Evolutionary conservation across 768 basidiomycete species (phyloP).

Genomic region (Trichaptum fuscoviolaceum): DNA sequence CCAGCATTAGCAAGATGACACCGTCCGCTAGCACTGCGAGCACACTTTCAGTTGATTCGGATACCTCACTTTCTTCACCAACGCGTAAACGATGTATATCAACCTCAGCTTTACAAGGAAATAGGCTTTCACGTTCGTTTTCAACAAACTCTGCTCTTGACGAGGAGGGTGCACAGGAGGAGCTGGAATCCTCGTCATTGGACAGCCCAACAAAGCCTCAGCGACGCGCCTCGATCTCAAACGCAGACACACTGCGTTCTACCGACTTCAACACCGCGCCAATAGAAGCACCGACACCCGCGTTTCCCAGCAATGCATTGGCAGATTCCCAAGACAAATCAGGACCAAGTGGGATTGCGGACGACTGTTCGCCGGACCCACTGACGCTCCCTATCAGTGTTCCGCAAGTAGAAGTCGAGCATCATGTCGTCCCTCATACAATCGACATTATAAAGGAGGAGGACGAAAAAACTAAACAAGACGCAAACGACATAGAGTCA

Average conservation of each 20-base stretch:
- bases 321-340: not conserved
- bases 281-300: not conserved
- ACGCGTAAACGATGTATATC: not conserved
- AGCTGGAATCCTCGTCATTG: not conserved
- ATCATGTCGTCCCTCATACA: not conserved
- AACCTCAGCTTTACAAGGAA: not conserved
- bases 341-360: not conserved
- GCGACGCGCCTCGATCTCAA: not conserved
- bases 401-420: not conserved
- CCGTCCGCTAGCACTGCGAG: not conserved
- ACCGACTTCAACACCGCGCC: not conserved
- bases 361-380: not conserved
- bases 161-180: not conserved
- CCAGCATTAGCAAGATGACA: constrained; percentile 24
- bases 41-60: not conserved
- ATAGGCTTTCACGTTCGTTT: not conserved
- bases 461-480: not conserved
- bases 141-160: not conserved
- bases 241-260: not conserved
- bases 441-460: not conserved
- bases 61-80: not conserved
- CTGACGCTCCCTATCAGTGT: not conserved
- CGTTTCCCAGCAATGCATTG: not conserved
- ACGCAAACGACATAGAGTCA: not conserved
- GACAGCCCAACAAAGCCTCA: not conserved